Evolutionary conservation across 345 rosid species (phyloP), one percentile per base, ranked within the genome.

Genomic region (Rhizophora mangle): DNA sequence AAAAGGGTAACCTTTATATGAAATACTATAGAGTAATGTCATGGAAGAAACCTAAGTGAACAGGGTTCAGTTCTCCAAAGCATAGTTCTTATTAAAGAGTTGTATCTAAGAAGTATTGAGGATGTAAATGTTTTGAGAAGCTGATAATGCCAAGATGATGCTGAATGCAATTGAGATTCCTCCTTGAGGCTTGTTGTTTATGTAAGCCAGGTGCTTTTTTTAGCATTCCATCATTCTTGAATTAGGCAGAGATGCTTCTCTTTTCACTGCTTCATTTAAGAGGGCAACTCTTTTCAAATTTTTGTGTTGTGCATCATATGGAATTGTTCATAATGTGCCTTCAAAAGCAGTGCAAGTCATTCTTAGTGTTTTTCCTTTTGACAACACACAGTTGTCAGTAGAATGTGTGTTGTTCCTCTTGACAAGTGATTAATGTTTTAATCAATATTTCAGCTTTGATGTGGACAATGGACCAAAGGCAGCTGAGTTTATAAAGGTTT

Each of bases 401-500:
- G 54, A 22, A 4, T 64, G 29, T 64, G 31, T 54, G 47, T 10
- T 24, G 29, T n/a, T 26, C 27, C 16, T 52, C 36, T 54, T 62
- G 53, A n/a, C 19, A 74, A 60, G 20, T 61, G 20, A 32, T 65
- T 31, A 6, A 3, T 26, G 39, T 10, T 81, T 43, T 69, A 30
- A 13, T 65, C 39, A 77, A 49, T 37, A 19, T 51, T 57, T 68
- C 90, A 94, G 98, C 78, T 94, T 94, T 87, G 96, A 94, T 79
- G 85, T 80, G 72, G 80, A 83, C 36, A 89, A 88, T 82, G 98
- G 98, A 76, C 98, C 98, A 62, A 88, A 82, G 83, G 98, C 98
- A 66, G 98, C 97, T 60, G 96, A 87, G 29, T 88, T 88, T 77
- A 94, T 94, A 56, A 81, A 88, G 98, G 97, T 94, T 76, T 77